Evolutionary conservation across 2,329 filamentous ascomycete genomes (phyloP), one percentile per base, ranked within the genome.

Genomic region (Domatiomyces globalis): DNA sequence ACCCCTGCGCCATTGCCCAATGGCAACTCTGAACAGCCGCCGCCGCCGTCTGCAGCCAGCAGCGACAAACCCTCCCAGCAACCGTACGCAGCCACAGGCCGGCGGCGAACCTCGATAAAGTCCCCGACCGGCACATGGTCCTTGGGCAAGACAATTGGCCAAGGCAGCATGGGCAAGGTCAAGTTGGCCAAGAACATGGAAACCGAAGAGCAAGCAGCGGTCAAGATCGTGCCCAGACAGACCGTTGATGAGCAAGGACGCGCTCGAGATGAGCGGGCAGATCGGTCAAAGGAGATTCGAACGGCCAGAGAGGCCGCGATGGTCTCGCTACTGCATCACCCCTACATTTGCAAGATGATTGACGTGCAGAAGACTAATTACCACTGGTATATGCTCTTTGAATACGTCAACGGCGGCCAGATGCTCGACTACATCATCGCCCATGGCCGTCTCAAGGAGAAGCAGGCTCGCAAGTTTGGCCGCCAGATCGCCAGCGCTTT

Each of bases 381-480:
- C 66, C 92, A 98, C 69, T 98, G 92, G 92, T 98, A 98, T 70
- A 98, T 98, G 92, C 81, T 98, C 49, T 98, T 95, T 65, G 92
- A 98, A 71, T 95, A 92, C 67, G 92, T 98, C 68, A 95, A 98
- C 65, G 92, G 92, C 46, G 92, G 92, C 17, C 92, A 98, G 71
- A 96, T 98, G 92, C 81, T 98, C 55, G 92, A 98, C 72, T 98
- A 96, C 70, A 98, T 98, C 67, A 98, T 98, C 65, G 95, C 89
- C 2, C 92, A 98, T 64, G 92, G 90, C 53, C 86, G 94, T 63
- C 74, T 98, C 57, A 96, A 96, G 74, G 92, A 98, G 72, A 96
- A 96, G 70, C 90, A 95, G 69, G 92, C 92, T 7, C 83, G 92
- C 63, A 96, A 96, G 67, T 98, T 98, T 67, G 94, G 87, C 58